Conservation (phyloP, 805 yeast genomes). For the Wickerhamiella bombiphila region DNA sequence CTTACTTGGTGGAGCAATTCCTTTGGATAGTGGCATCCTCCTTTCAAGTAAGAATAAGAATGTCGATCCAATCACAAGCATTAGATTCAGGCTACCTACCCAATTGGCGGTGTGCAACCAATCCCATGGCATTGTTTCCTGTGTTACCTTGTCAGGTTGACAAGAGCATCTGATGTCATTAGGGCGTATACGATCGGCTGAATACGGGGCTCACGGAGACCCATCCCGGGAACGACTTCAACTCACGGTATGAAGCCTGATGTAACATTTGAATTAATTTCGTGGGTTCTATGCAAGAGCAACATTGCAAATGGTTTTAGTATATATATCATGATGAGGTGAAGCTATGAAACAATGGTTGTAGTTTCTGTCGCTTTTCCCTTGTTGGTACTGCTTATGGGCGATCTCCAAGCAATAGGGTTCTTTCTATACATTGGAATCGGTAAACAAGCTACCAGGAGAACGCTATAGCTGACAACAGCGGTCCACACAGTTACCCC, state of each 20-base stretch:
- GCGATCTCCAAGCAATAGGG: constrained; percentile 13
- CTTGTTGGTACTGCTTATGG: not conserved
- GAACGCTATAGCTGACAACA: constrained; percentile 8
- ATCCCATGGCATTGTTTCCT: too few species aligned
- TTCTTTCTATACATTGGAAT: constrained; percentile 13
- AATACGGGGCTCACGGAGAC: too few species aligned
- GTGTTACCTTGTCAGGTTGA: too few species aligned
- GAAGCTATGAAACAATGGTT: not conserved
- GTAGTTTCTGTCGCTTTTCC: not conserved
- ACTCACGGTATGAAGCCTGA: not conserved
- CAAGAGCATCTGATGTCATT: too few species aligned
- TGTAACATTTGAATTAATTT: not conserved
- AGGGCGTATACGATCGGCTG: too few species aligned
- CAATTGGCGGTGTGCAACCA: too few species aligned
- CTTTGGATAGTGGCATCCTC: not conserved
- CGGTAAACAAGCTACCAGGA: constrained; percentile 14
- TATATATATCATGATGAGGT: not conserved
- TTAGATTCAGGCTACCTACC: not conserved
- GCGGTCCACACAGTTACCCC: constrained; percentile 7
- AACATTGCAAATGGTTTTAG: not conserved
- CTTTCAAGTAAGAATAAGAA: not conserved
- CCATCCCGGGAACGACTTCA: not conserved
- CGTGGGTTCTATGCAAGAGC: not conserved
- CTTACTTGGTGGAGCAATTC: not conserved
- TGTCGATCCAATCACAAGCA: not conserved